Evolutionary conservation across 306 rosid species (phyloP).

Genomic region (Glycine latifolia): DNA sequence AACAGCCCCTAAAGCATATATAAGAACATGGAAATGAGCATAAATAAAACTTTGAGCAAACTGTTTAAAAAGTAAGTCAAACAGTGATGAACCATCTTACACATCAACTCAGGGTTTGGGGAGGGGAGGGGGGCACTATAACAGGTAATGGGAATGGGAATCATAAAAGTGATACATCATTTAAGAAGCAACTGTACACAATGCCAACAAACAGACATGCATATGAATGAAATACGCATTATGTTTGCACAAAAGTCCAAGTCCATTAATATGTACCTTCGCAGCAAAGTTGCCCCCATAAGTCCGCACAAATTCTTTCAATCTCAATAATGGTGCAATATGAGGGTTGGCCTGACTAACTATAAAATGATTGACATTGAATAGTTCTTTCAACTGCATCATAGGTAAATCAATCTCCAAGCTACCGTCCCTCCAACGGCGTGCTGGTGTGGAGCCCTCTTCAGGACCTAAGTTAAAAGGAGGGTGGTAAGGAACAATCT

Average conservation of each 20-base stretch:
- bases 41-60: background rate
- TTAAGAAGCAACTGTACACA: background rate
- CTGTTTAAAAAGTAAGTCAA: background rate
- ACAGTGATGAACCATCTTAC: background rate
- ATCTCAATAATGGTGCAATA: constrained; percentile 86
- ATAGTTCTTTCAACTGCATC: constrained; percentile 93
- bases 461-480: constrained; percentile 92
- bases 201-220: background rate
- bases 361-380: constrained; percentile 95
- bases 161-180: background rate
- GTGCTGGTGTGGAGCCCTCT: constrained; percentile 74
- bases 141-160: background rate
- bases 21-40: constrained; percentile 13
- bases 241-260: constrained; percentile 18
- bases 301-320: constrained; percentile 83
- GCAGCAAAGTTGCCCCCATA: constrained; percentile 95
- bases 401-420: constrained; percentile 97
- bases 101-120: background rate
- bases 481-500: constrained; percentile 94
- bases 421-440: constrained; percentile 99
- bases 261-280: constrained; percentile 65
- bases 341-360: constrained; percentile 99
- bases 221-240: background rate
- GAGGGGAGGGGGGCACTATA: background rate
- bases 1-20: background rate